Evolutionary conservation across 148 eudicot genomes (phyloP), one percentile per base, ranked within the genome.

Genomic region (Salicornia ramosissima): DNA sequence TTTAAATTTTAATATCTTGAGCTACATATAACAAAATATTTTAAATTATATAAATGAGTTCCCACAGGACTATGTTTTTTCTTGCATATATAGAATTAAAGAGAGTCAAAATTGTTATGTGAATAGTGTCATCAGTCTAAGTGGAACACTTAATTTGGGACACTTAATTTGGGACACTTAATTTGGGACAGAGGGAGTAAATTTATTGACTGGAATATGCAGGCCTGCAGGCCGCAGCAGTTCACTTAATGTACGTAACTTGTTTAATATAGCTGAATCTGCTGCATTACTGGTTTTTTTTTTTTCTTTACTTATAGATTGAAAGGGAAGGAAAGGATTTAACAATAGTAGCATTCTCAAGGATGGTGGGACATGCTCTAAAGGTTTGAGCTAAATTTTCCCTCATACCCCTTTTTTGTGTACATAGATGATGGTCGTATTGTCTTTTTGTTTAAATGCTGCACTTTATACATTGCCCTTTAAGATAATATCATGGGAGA

Each of bases 271-370:
- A 2, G 16, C 50, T 49, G 14, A 34, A n/a, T 53, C 5, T 53
- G 49, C 24, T 52, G n/a, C n/a, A n/a, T n/a, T n/a, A 15, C 49
- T 21, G 4, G 0, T 18, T 21, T 36, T 14, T 16, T 56, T 51
- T 19, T 31, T 39, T 34, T 68, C 18, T 40, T 14, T 5, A 1
- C 24, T 22, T 25, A 61, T 46, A 83, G 83, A 75, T 80, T 25
- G 81, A 80, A 61, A 69, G 79, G 69, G 79, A 75, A 74, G 83
- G 86, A 60, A 82, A 77, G 76, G 83, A 82, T 74, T 69, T 79
- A 39, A 79, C 86, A 4, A 71, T 79, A 28, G 77, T 78, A 28
- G 69, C 83, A 62, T 82, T 70, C 67, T 79, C 86, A 21, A 82
- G 71, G 56, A 82, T 82, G 86, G 83, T 82, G 59, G 86, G 86